Evolutionary conservation across 1,284 basidiomycete species (phyloP).

Genomic region (Gastroboletus turbinatus): DNA sequence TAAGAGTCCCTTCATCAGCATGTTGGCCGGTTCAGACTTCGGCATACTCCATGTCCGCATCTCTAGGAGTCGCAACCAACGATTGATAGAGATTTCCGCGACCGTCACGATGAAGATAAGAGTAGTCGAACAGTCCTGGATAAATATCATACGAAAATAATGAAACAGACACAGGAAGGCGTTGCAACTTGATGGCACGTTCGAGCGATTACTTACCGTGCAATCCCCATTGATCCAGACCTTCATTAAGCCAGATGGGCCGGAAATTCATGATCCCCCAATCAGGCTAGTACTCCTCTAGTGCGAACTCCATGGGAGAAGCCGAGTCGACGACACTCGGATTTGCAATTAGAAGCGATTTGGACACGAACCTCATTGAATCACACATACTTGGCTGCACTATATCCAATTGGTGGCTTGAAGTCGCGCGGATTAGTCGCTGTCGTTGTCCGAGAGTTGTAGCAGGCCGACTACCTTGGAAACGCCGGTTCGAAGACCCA

Average conservation of each 20-base stretch:
- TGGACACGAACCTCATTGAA: no score
- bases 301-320: no score
- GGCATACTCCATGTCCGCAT: neutral
- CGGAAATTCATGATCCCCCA: neutral
- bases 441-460: no score
- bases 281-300: neutral
- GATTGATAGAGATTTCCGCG: neutral
- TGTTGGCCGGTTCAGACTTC: neutral
- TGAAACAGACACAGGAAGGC: neutral
- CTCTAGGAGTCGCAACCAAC: neutral
- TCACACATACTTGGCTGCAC: neutral
- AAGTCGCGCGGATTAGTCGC: neutral
- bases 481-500: no score
- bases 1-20: no score
- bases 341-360: neutral
- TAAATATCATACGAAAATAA: neutral
- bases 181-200: no score
- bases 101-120: neutral
- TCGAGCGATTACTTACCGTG: neutral
- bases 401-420: neutral
- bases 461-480: no score
- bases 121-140: neutral
- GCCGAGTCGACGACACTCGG: neutral
- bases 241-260: neutral
- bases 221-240: neutral